These are phyloP conservation scores for Nannochloropsis salina DNA, from an alignment of 108 stramenopile genomes.

Conservation along the genomic window DNA sequence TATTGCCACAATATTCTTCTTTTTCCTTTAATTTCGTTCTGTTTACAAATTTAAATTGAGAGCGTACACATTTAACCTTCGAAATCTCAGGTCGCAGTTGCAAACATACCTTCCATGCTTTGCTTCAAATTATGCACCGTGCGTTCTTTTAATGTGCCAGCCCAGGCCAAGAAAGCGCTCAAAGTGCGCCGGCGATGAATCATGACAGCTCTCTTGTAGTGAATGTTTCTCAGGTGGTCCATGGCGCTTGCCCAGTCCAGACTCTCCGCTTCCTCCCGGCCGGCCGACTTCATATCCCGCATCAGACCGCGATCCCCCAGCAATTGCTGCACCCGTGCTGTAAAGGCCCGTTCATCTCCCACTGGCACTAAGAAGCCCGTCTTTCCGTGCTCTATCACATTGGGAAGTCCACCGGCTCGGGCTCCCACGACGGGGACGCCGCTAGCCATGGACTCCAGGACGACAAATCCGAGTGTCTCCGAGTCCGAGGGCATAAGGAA, in stretches of 20 bases:
- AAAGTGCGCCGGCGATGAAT: background rate
- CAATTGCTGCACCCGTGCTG: slow-evolving; percentile 29
- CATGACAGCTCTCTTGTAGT: slow-evolving; percentile 33
- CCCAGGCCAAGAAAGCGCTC: slow-evolving; percentile 11
- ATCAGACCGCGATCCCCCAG: slow-evolving; percentile 41
- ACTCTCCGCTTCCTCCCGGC: slow-evolving; percentile 42
- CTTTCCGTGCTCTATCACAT: slow-evolving; percentile 62
- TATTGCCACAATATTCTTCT: too few relatives aligned
- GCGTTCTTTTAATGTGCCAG: background rate
- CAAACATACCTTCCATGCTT: slow-evolving; percentile 20
- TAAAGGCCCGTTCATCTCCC: slow-evolving; percentile 45
- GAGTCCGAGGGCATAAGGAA: slow-evolving; percentile 71
- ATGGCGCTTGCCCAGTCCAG: slow-evolving; percentile 56
- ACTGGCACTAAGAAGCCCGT: slow-evolving; percentile 60
- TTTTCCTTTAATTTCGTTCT: too few relatives aligned
- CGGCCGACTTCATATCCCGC: slow-evolving; percentile 33
- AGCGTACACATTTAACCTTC: too few relatives aligned
- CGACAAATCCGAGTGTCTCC: slow-evolving; percentile 77
- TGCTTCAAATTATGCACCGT: background rate
- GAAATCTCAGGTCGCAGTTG: background rate
- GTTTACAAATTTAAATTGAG: too few relatives aligned
- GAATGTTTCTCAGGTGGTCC: slow-evolving; percentile 49
- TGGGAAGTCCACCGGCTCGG: slow-evolving; percentile 67
- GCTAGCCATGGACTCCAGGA: slow-evolving; percentile 71
- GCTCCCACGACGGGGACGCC: slow-evolving; percentile 73